Evolutionary conservation across 2,329 filamentous ascomycete genomes (phyloP).

Genomic region (Ceratocystis alfenasii): DNA sequence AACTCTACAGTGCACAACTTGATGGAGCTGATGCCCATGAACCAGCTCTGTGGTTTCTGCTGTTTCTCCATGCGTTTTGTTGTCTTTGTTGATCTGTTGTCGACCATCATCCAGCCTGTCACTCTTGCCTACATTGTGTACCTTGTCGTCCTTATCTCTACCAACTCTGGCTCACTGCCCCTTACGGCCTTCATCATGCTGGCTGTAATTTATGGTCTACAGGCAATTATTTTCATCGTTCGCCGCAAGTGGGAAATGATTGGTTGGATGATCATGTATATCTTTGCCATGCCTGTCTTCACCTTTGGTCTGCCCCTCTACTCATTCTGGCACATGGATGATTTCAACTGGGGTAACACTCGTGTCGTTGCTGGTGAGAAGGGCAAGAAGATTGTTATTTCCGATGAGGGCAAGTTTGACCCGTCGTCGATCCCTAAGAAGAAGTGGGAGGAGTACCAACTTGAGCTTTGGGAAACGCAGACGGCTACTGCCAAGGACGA

Average conservation of each 20-base stretch:
- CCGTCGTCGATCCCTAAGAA: slow-evolving; percentile 86
- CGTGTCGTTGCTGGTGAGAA: slow-evolving; percentile 91
- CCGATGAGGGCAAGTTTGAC: slow-evolving; percentile 97
- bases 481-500: slow-evolving; percentile 71
- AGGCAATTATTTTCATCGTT: slow-evolving; percentile 92
- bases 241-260: slow-evolving; percentile 99
- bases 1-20: slow-evolving; percentile 98
- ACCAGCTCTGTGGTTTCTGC: slow-evolving; percentile 96
- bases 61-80: slow-evolving; percentile 99
- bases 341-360: slow-evolving; percentile 98
- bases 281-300: slow-evolving; percentile 84
- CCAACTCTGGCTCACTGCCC: slow-evolving; percentile 54
- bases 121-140: slow-evolving; percentile 83
- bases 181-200: slow-evolving; percentile 81
- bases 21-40: slow-evolving; percentile 83
- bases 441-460: slow-evolving; percentile 99
- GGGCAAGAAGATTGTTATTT: slow-evolving; percentile 82
- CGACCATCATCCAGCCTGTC: slow-evolving; percentile 83
- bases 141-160: slow-evolving; percentile 62
- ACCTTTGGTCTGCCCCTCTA: slow-evolving; percentile 82
- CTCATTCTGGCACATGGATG: slow-evolving; percentile 99
- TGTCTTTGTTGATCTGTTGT: slow-evolving; percentile 85
- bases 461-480: slow-evolving; percentile 92
- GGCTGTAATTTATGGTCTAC: slow-evolving; percentile 91
- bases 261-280: slow-evolving; percentile 96